Conservation (phyloP, 2,329 filamentous ascomycete genomes). For the Colletotrichum filicis region DNA sequence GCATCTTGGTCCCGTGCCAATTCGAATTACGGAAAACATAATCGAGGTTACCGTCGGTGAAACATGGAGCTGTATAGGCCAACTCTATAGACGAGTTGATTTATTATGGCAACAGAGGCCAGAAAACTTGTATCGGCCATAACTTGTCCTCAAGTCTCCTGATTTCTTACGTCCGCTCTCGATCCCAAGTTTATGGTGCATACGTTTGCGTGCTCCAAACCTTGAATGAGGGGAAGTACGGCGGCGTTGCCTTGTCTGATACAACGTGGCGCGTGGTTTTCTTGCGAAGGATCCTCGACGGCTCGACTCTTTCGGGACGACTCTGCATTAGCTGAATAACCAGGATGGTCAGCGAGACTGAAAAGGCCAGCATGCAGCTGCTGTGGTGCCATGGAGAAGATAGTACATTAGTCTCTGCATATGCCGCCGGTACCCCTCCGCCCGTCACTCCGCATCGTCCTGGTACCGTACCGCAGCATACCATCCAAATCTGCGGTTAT, state of each 20-base stretch:
- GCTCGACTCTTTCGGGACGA: slow-evolving; percentile 19
- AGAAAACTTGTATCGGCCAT: not conserved
- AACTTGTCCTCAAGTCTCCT: not conserved
- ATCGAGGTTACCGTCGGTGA: not conserved
- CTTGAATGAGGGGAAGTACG: slow-evolving; percentile 6
- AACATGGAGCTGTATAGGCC: not conserved
- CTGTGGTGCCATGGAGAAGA: slow-evolving; percentile 17
- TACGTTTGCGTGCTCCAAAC: slow-evolving; percentile 12
- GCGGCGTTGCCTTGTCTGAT: slow-evolving; percentile 1
- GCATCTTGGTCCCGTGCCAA: not conserved
- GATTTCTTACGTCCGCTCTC: not conserved
- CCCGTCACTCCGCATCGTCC: slow-evolving; percentile 1
- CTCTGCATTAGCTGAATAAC: slow-evolving; percentile 29
- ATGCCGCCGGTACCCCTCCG: not conserved
- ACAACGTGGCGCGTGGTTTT: slow-evolving; percentile 5
- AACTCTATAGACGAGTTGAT: not conserved
- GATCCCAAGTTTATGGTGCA: not conserved
- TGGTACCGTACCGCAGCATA: not conserved
- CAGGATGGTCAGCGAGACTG: slow-evolving; percentile 25
- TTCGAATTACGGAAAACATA: not conserved
- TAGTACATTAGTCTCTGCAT: slow-evolving; percentile 25
- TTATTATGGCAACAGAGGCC: not conserved
- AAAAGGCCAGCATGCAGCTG: slow-evolving; percentile 20
- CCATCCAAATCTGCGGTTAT: not conserved
- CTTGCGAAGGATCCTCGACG: slow-evolving; percentile 16